Base-by-base conservation (phyloP, 2,329 filamentous ascomycete species). In the Westerdykella sp. region DNA sequence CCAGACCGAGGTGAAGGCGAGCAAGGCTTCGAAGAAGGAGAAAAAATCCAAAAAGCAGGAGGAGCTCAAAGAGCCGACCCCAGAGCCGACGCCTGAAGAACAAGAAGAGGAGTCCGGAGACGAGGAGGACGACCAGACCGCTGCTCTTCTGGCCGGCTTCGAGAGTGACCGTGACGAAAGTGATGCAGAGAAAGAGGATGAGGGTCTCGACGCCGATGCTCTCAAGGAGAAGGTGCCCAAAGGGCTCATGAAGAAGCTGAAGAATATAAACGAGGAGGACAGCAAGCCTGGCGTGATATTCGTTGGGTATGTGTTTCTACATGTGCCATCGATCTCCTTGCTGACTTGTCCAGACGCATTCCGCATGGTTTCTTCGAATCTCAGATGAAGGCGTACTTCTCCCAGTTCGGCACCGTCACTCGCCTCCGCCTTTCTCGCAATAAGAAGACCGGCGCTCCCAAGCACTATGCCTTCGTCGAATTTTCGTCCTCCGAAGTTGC, bases 281-380 rank as follows among this genome's bases (percentile, higher is more conserved):
- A 73, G 76, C 37, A 76, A 78, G 40, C 80, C 86, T 1, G 91
- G 90, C 37, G 83, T 93, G 34, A 77, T 97, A 60, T 97, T 95
- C 70, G 77, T 98, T 59, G 89, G 87, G 63, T 78, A 63, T 55
- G 73, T 62, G 7, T 16, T 37, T 22, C n/a, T n/a, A 37, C 14
- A 30, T 9, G 11, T 13, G 31, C 37, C 22, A n/a, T 3, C 28
- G 37, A 37, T 38, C 34, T 16, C 12, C 30, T 22, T 25, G 2
- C 42, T 43, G 48, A 43, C 39, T 25, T 34, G 25, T 39, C 34
- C 50, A 78, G 78, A 43, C 87, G 89, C 52, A 84, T 95, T 47
- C 90, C 90, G 32, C 87, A 93, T 70, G 87, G 93, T 71, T 98
- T 98, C 80, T 97, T 91, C 76, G 93, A 98, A 72, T 80, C 89